phyloP scores from a whole-genome alignment of 169 alveolate genomes.

The Plasmodium knowlesi region DNA sequence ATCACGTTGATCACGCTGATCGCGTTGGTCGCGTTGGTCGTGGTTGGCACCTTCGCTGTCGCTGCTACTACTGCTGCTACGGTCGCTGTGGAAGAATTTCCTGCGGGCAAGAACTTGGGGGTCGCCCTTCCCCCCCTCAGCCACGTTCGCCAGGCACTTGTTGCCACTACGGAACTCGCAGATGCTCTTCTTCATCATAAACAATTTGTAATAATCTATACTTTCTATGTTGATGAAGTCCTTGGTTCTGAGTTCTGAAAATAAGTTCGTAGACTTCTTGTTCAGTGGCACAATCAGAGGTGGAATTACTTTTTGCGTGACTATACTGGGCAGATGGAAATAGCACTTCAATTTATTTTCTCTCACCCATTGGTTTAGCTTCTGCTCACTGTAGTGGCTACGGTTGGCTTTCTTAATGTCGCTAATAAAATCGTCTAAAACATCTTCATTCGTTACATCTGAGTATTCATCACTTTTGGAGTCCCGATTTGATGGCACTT shows the following conservation, averaged over 20 bases:
- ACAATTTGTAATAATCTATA: conserved; percentile 53
- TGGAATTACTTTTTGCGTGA: conserved; percentile 55
- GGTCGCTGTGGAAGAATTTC: neutral
- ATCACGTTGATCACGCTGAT: neutral
- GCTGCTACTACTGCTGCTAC: neutral
- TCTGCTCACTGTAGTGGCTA: neutral
- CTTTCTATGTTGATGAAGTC: conserved; percentile 36
- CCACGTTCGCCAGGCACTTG: conserved; percentile 5
- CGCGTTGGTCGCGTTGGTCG: neutral
- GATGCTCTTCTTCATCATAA: conserved; percentile 12
- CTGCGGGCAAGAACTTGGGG: neutral
- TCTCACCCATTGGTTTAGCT: neutral
- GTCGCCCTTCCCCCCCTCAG: neutral
- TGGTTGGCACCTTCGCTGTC: neutral
- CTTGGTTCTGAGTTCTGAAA: conserved; percentile 20
- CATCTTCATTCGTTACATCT: neutral
- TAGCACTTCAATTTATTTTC: neutral
- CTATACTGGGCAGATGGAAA: conserved; percentile 18
- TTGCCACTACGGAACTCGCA: neutral
- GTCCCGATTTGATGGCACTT: neutral
- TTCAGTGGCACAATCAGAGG: conserved; percentile 56
- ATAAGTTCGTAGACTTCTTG: conserved; percentile 27
- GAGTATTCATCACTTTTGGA: neutral
- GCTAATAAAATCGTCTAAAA: conserved; percentile 8
- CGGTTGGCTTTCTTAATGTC: neutral